Conservation (phyloP, 305 asterid species). For the Fraxinus greggii region DNA sequence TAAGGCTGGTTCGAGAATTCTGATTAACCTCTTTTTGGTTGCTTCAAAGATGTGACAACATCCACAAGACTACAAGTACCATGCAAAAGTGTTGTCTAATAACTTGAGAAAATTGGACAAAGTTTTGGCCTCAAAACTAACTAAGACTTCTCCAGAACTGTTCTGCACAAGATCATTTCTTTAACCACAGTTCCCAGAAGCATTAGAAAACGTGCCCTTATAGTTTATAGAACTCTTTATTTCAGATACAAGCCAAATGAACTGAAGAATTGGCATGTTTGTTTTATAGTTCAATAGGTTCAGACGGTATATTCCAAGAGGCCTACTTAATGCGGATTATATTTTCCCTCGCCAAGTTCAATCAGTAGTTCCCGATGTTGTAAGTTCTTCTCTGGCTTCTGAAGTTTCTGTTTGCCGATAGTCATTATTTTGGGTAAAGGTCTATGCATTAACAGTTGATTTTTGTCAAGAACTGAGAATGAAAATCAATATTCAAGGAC, state of each 20-base stretch:
- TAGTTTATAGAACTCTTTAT: background rate
- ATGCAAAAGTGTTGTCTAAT: no score
- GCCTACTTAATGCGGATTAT: conserved; percentile 25
- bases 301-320: no score
- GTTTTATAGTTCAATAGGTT: conserved; percentile 26
- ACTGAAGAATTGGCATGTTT: background rate
- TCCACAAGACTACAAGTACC: no score
- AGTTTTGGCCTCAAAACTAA: background rate
- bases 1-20: background rate
- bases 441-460: background rate
- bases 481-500: background rate
- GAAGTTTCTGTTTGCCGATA: background rate
- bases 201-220: no score
- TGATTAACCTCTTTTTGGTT: no score
- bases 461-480: background rate
- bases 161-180: background rate
- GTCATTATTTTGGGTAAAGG: background rate
- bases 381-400: background rate
- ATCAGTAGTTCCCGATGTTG: background rate
- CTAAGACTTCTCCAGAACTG: background rate
- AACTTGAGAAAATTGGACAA: background rate
- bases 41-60: no score
- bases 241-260: background rate
- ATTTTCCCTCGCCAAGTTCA: background rate
- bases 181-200: no score